Evolutionary conservation across 495 filamentous ascomycete species (phyloP), one percentile per base, ranked within the genome.

Genomic region (Jackrogersella minutella): DNA sequence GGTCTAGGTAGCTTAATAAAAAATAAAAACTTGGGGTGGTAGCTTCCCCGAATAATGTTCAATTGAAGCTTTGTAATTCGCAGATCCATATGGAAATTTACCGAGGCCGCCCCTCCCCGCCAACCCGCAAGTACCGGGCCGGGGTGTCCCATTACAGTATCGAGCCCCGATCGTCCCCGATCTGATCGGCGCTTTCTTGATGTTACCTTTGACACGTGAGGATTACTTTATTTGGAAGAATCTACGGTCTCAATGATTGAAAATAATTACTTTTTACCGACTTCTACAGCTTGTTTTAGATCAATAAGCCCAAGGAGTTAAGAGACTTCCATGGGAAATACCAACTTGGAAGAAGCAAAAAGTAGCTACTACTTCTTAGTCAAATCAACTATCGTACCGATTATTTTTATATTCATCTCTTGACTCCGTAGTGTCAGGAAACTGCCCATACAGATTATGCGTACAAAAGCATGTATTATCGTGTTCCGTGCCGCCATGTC

Each of bases 31-130:
- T n/a, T n/a, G n/a, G n/a, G n/a, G n/a, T 8, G 13, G 31, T 43
- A 33, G 28, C 8, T 43, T n/a, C n/a, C n/a, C 19, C 54, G 46
- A 49, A 13, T 13, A 1, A 46, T 43, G 58, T 36, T 43, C 41
- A 62, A 66, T 66, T 47, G 61, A 33, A 66, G 61, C 66, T 69
- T 64, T 69, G 60, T 64, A 40, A 69, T 69, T 69, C 59, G 65
- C 47, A n/a, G 50, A 58, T 64, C 66, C 34, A 61, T 22, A 59
- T 46, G 52, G 50, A 54, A 46, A 66, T 46, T 56, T 70, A 36
- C 66, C 66, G 60, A 64, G 41, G 49, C 59, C 66, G 40, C 49
- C 33, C 47, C 56, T 62, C 59, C 40, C 49, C 49, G 49, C 49
- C 49, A 17, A 41, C 28, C 43, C 39, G 49, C 19, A 30, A 7